Evolutionary conservation across 352 stramenopile genomes (phyloP), one percentile per base, ranked within the genome.

Genomic region (Nothophytophthora sp.): DNA sequence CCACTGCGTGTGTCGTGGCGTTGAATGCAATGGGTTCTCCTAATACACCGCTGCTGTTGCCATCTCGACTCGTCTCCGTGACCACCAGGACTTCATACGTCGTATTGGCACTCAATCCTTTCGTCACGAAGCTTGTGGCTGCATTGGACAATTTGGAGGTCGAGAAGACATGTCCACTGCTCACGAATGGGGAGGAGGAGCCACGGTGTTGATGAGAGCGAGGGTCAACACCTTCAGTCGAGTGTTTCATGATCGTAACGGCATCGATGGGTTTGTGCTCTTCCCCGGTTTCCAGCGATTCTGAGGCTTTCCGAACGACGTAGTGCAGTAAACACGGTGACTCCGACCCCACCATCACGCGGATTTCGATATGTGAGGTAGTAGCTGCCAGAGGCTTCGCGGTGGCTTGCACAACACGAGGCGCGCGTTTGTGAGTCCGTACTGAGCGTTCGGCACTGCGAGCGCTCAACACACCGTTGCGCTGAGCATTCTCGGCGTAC

Each of bases 41-140:
- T 16, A 81, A 70, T 1, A 94, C 79, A 11, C 67, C 71, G 43
- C 74, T 88, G 8, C 19, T 53, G 28, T 71, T 75, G 27, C 50
- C 68, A 5, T 57, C 43, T 2, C 35, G 50, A 50, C 62, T 77
- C 2, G 56, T 77, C 41, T 90, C 76, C 15, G 69, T 70, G 18
- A 84, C 66, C 18, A 87, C 29, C 15, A 75, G 62, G 5, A 90
- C 3, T 19, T 70, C 56, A 36, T 90, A 90, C 2, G 69, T 83
- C 44, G 65, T 81, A 54, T 88, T 90, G 6, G 68, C 60, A 44
- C 42, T 50, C 7, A 88, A 43, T 5, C 42, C 57, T 0, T 66
- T 41, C 0, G 72, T 50, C 1, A 28, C 18, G 38, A 86, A 67
- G 10, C 20, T 51, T 4, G 28, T 63, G 24, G 29, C 49, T 15